Conservation (phyloP, 2,329 filamentous ascomycete genomes). For the Trichophyton benhamiae region DNA sequence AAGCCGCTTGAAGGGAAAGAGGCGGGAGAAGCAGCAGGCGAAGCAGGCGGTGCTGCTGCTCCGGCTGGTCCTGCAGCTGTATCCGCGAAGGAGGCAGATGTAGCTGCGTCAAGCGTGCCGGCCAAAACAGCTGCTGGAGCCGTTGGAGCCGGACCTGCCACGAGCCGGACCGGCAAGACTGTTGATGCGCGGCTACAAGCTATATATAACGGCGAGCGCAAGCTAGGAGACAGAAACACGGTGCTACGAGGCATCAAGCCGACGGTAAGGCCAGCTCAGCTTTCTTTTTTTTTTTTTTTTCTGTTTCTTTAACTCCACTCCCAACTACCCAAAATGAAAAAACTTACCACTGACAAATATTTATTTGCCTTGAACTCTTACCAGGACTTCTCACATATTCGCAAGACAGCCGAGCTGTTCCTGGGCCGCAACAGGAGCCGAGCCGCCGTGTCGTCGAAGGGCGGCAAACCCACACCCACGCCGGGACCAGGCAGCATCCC, state of each 20-base stretch:
- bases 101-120: constrained; percentile 38
- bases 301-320: too few species aligned
- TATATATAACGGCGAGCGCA: constrained; percentile 84
- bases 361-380: too few species aligned
- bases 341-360: neutral
- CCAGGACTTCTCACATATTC: constrained; percentile 87
- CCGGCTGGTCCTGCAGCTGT: constrained; percentile 11
- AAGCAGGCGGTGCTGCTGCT: constrained; percentile 25
- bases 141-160: constrained; percentile 25
- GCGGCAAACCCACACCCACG: constrained; percentile 23
- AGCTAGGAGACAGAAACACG: constrained; percentile 85
- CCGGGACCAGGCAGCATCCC: constrained; percentile 27
- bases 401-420: constrained; percentile 70
- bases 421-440: constrained; percentile 44
- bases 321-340: neutral
- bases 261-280: constrained; percentile 46
- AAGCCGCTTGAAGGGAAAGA: constrained; percentile 60
- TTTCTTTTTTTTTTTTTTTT: too few species aligned
- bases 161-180: constrained; percentile 35
- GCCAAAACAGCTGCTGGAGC: constrained; percentile 30
- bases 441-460: constrained; percentile 23
- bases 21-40: constrained; percentile 31
- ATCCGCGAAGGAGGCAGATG: constrained; percentile 31
- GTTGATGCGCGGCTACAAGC: constrained; percentile 72
- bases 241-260: constrained; percentile 77